These are phyloP conservation scores for Phytophthora pini DNA, from an alignment of 352 stramenopile genomes.

Conservation along the genomic window DNA sequence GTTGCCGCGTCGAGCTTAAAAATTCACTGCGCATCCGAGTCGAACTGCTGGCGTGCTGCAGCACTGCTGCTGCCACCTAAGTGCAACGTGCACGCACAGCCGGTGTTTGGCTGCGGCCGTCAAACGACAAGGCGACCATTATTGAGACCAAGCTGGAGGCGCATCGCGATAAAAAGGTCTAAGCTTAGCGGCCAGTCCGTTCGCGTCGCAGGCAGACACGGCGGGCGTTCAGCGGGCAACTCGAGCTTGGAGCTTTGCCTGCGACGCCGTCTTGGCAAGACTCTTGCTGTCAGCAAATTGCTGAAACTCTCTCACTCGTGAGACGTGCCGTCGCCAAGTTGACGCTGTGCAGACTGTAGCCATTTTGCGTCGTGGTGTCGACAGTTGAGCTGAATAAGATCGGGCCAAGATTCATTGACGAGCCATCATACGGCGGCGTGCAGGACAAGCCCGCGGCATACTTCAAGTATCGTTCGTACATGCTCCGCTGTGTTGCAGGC, in stretches of 20 bases:
- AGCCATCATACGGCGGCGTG: not conserved
- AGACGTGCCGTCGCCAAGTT: slow-evolving; percentile 20
- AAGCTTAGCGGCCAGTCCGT: slow-evolving; percentile 1
- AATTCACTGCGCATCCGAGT: slow-evolving; percentile 21
- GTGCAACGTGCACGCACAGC: not conserved
- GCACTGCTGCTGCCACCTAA: not conserved
- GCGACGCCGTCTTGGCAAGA: not conserved
- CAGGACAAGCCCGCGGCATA: not conserved
- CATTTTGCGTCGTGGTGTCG: slow-evolving; percentile 12
- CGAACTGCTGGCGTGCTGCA: slow-evolving; percentile 14
- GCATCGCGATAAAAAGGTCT: slow-evolving; percentile 33
- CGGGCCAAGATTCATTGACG: slow-evolving; percentile 15
- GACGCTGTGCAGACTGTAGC: slow-evolving; percentile 4
- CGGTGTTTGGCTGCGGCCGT: slow-evolving; percentile 5
- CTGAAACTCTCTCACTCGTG: not conserved
- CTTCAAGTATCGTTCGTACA: not conserved
- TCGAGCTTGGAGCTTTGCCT: too few relatives aligned
- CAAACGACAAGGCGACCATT: slow-evolving; percentile 21
- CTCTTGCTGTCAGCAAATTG: not conserved
- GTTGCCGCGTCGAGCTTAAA: slow-evolving; percentile 23
- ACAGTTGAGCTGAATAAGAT: slow-evolving; percentile 31
- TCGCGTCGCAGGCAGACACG: not conserved
- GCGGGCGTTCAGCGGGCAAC: not conserved
- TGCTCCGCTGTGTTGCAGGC: not conserved
- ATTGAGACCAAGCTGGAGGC: not conserved